Conservation (phyloP, 441 rosid genomes). For the Lepidium campestre region DNA sequence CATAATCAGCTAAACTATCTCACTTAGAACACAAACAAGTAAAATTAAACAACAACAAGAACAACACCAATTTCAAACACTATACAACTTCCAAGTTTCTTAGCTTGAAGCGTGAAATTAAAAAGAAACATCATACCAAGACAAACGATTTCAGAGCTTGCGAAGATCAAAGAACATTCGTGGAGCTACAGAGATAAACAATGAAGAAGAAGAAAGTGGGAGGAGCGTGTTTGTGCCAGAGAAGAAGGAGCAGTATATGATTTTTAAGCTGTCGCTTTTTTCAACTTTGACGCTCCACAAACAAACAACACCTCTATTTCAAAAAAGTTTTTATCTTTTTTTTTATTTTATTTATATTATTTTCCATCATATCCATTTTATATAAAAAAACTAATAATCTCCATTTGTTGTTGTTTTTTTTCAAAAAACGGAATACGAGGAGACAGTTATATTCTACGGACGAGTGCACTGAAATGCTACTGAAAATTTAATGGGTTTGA, state of each 20-base stretch:
- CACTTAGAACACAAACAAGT: not conserved
- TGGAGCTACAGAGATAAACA: not conserved
- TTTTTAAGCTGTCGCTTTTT: conserved; percentile 25
- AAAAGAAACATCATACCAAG: conserved; percentile 2
- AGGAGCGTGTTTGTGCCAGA: conserved; percentile 31
- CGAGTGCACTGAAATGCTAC: not conserved
- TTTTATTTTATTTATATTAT: not conserved
- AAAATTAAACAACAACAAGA: not conserved
- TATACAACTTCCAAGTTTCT: not conserved
- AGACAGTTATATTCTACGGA: not conserved
- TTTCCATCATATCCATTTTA: not conserved
- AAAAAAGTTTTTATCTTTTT: not conserved
- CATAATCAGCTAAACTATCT: not conserved
- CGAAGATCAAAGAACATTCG: not conserved
- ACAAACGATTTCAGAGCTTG: not conserved
- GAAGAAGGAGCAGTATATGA: conserved; percentile 28
- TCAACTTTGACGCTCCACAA: conserved; percentile 39
- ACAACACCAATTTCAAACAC: too few relatives aligned
- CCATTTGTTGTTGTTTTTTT: not conserved
- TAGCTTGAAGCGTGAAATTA: not conserved
- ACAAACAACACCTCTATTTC: conserved; percentile 13
- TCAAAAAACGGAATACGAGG: conserved; percentile 17
- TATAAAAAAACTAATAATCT: not conserved
- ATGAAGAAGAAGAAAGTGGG: conserved; percentile 24
- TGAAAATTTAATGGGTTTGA: not conserved